Conservation (phyloP, 768 basidiomycete genomes). For the Mycena capillaripes region DNA sequence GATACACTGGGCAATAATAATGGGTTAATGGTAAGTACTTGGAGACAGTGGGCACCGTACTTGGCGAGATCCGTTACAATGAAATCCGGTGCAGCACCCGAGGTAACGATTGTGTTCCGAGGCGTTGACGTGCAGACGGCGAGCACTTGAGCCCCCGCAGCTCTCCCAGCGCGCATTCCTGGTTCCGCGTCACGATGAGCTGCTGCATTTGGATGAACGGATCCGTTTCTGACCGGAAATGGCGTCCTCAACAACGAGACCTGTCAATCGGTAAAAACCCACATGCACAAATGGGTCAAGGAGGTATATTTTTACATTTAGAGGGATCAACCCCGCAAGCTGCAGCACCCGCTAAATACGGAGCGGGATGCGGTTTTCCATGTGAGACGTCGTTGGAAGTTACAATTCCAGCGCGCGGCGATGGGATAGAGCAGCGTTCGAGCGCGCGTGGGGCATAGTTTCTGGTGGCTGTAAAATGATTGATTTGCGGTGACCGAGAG, state of each 20-base stretch:
- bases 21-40: background rate
- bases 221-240: constrained; percentile 83
- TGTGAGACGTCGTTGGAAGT: constrained; percentile 79
- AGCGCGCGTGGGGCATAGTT: constrained; percentile 80
- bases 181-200: background rate
- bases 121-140: constrained; percentile 89
- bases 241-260: constrained; percentile 92
- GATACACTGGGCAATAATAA: constrained; percentile 56
- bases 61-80: constrained; percentile 77
- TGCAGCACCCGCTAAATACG: constrained; percentile 85
- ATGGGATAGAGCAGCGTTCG: constrained; percentile 69
- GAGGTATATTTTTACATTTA: constrained; percentile 61
- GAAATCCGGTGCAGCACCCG: constrained; percentile 72
- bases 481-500: background rate
- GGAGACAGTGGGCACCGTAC: constrained; percentile 54
- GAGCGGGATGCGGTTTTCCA: constrained; percentile 92
- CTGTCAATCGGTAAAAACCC: constrained; percentile 50
- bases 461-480: constrained; percentile 69
- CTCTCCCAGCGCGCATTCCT: constrained; percentile 43
- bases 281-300: background rate
- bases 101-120: constrained; percentile 63
- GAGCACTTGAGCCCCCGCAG: constrained; percentile 81
- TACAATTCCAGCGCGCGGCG: constrained; percentile 72
- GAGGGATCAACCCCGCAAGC: constrained; percentile 67
- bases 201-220: background rate